Evolutionary conservation across 2,329 filamentous ascomycete genomes (phyloP).

Genomic region (Canariomyces notabilis): DNA sequence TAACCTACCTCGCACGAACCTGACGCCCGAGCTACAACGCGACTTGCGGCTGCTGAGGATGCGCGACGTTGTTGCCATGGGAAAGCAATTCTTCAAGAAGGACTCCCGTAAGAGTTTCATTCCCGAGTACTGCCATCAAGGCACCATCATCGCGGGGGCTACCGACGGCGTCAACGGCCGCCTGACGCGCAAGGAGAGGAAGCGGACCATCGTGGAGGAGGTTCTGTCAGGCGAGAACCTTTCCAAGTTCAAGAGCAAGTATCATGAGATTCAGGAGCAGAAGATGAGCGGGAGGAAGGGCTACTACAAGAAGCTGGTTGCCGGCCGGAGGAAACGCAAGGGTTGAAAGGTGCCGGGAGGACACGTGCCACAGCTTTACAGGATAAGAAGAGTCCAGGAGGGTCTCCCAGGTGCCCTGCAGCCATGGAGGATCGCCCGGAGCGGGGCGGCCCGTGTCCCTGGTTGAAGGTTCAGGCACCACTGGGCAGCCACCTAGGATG

Average conservation of each 20-base stretch:
- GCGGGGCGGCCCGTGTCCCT: too few relatives aligned
- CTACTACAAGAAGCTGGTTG: slow-evolving; percentile 75
- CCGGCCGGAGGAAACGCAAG: slow-evolving; percentile 29
- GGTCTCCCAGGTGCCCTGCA: neutral
- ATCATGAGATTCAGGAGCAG: slow-evolving; percentile 72
- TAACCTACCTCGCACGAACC: slow-evolving; percentile 74
- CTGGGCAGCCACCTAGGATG: too few relatives aligned
- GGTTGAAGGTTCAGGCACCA: too few relatives aligned
- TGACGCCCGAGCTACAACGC: slow-evolving; percentile 80
- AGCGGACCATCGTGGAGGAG: slow-evolving; percentile 81
- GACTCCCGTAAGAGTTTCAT: slow-evolving; percentile 63
- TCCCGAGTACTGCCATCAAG: slow-evolving; percentile 83
- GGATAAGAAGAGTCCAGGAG: neutral
- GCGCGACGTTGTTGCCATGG: slow-evolving; percentile 78
- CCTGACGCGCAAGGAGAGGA: slow-evolving; percentile 80
- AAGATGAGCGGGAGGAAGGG: slow-evolving; percentile 87
- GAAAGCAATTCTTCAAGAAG: slow-evolving; percentile 86
- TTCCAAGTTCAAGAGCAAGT: slow-evolving; percentile 79
- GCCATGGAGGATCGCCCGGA: too few relatives aligned
- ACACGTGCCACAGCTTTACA: neutral
- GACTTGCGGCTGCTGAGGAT: slow-evolving; percentile 87
- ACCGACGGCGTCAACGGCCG: slow-evolving; percentile 81
- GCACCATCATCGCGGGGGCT: slow-evolving; percentile 80
- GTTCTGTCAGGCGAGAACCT: slow-evolving; percentile 64
- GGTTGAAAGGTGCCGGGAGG: slow-evolving; percentile 6